These are phyloP conservation scores for Boletus pseudo-olivaceus DNA, from an alignment of 768 basidiomycete species.

Conservation along the genomic window DNA sequence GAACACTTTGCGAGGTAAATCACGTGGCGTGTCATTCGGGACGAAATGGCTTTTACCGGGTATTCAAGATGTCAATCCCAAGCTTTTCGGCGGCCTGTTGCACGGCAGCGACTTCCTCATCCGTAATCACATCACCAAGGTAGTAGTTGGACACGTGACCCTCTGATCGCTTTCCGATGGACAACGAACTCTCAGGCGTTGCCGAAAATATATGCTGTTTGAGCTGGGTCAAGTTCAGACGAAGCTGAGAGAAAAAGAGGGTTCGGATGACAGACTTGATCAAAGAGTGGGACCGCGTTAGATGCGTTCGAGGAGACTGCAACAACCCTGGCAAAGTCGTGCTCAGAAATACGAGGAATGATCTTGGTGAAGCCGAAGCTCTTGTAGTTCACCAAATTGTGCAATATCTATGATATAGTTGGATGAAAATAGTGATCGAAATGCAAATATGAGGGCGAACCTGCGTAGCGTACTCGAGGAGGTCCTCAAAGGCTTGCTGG, in stretches of 20 bases:
- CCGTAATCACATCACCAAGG: slow-evolving; percentile 65
- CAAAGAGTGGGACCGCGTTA: slow-evolving; percentile 59
- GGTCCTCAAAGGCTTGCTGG: slow-evolving; percentile 60
- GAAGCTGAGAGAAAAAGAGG: background rate
- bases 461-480: slow-evolving; percentile 73
- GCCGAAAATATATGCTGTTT: slow-evolving; percentile 71
- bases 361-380: slow-evolving; percentile 87
- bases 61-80: slow-evolving; percentile 76
- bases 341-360: slow-evolving; percentile 61
- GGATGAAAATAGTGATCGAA: background rate
- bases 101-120: slow-evolving; percentile 73
- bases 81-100: slow-evolving; percentile 74
- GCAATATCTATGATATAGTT: slow-evolving; percentile 31
- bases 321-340: slow-evolving; percentile 63
- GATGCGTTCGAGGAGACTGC: slow-evolving; percentile 55
- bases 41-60: slow-evolving; percentile 47
- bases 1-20: slow-evolving; percentile 45
- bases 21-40: background rate
- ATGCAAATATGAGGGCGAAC: slow-evolving; percentile 31
- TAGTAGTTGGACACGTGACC: slow-evolving; percentile 89
- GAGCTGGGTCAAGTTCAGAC: slow-evolving; percentile 41
- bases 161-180: slow-evolving; percentile 73
- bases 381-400: slow-evolving; percentile 63
- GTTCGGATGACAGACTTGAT: slow-evolving; percentile 41
- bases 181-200: slow-evolving; percentile 61